These are phyloP conservation scores for Beta macrorhiza DNA, from an alignment of 179 eudicot genomes.

Conservation along the genomic window DNA sequence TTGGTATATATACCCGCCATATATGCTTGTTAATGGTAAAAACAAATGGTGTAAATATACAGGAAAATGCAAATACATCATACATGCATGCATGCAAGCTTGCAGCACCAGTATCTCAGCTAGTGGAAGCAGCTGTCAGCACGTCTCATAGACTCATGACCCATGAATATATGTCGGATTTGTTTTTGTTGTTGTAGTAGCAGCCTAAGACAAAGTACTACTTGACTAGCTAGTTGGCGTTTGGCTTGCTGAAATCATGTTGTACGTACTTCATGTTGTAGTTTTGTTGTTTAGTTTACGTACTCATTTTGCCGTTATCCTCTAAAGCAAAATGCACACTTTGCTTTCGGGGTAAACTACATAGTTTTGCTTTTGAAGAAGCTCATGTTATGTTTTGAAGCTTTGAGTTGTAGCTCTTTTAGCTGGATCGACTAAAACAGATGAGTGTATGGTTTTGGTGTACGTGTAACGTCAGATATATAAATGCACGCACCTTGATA, in stretches of 20 bases:
- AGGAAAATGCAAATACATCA: background rate
- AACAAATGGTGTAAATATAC: background rate
- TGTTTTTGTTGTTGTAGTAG: background rate
- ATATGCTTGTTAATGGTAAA: too few species aligned
- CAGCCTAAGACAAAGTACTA: background rate
- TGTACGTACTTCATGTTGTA: background rate
- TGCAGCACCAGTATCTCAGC: background rate
- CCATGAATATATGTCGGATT: conserved; percentile 6
- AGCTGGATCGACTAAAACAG: too few species aligned
- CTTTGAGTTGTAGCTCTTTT: too few species aligned
- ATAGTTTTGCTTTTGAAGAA: too few species aligned
- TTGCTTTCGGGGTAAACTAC: background rate
- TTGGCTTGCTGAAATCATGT: background rate
- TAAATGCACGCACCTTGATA: too few species aligned
- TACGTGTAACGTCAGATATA: too few species aligned
- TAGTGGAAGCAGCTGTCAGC: conserved; percentile 13
- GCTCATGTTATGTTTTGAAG: background rate
- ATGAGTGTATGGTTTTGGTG: too few species aligned
- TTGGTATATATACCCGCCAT: too few species aligned
- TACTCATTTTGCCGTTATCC: background rate
- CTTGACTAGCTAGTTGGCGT: background rate
- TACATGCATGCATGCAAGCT: too few species aligned
- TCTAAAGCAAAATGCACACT: background rate
- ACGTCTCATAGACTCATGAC: background rate
- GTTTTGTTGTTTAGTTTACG: background rate